phyloP scores from a whole-genome alignment of 106 monocot genomes.

The Dendrobium huoshanense region DNA sequence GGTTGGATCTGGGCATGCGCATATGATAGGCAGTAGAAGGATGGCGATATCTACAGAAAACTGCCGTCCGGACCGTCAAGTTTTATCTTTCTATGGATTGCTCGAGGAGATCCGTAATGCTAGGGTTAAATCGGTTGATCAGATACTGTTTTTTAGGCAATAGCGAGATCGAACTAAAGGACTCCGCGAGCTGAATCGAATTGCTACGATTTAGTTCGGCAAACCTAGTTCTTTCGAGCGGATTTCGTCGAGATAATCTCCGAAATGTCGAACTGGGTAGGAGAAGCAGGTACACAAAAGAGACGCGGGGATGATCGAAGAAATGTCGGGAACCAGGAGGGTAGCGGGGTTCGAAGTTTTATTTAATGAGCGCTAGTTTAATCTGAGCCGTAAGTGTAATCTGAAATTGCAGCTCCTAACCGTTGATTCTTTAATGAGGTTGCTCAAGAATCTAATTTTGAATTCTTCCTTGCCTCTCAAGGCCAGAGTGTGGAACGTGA shows the following conservation, averaged over 20 bases:
- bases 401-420: not conserved
- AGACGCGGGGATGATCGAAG: not conserved
- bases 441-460: constrained; percentile 4
- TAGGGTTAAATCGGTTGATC: not conserved
- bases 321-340: not conserved
- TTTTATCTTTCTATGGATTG: not conserved
- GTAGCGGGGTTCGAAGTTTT: not conserved
- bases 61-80: not conserved
- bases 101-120: not conserved
- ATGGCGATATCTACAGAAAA: not conserved
- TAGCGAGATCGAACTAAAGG: not conserved
- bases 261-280: not conserved
- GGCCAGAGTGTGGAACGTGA: not conserved
- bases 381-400: constrained; percentile 6
- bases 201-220: not conserved
- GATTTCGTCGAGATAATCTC: not conserved
- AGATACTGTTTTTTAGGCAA: not conserved
- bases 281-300: not conserved
- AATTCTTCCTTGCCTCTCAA: not conserved
- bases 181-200: not conserved
- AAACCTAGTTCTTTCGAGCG: not conserved
- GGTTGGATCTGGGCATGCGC: constrained; percentile 6
- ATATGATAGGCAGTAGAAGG: not conserved
- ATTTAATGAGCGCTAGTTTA: not conserved
- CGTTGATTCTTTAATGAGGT: not conserved